Percentiles rank a stretch among this genome's conserved stretches.
phyloP scores from a whole-genome alignment of 208 protist species.

The Acanthamoeba polyphaga region DNA sequence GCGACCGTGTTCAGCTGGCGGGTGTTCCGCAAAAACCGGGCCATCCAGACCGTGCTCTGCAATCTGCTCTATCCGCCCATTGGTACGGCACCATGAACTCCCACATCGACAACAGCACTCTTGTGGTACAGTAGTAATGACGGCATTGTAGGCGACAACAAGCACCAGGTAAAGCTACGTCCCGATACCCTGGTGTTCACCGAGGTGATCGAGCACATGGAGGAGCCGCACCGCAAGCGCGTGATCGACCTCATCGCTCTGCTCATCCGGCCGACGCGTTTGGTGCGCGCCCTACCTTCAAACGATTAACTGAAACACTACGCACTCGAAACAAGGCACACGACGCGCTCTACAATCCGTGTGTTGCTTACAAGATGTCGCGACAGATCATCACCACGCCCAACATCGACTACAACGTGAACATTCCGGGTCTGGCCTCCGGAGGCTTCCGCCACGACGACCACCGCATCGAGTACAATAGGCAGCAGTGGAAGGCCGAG shows the following conservation, averaged over 20 bases:
- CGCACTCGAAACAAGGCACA: too few species aligned
- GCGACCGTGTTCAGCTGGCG: background rate
- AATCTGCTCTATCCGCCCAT: slow-evolving; percentile 21
- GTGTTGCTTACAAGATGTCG: too few species aligned
- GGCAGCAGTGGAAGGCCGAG: slow-evolving; percentile 3
- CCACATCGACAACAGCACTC: background rate
- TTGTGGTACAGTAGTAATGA: background rate
- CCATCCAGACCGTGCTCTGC: slow-evolving; percentile 12
- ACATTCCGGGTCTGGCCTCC: background rate
- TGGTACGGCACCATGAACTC: background rate
- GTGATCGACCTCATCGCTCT: slow-evolving; percentile 8
- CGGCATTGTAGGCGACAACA: background rate
- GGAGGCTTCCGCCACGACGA: background rate
- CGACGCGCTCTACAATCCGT: too few species aligned
- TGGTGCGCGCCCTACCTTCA: background rate
- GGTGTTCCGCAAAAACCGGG: slow-evolving; percentile 7
- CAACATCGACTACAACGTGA: slow-evolving; percentile 29
- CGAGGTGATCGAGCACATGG: slow-evolving; percentile 48
- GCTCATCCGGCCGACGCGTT: background rate
- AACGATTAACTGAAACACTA: too few species aligned
- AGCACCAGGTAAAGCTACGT: slow-evolving; percentile 9
- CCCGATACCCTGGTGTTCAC: slow-evolving; percentile 1
- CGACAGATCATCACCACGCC: slow-evolving; percentile 2
- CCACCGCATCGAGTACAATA: slow-evolving; percentile 36
- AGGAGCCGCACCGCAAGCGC: background rate